Evolutionary conservation across 2,329 filamentous ascomycete genomes (phyloP), one percentile per base, ranked within the genome.

Genomic region (Claviceps humidiphila): DNA sequence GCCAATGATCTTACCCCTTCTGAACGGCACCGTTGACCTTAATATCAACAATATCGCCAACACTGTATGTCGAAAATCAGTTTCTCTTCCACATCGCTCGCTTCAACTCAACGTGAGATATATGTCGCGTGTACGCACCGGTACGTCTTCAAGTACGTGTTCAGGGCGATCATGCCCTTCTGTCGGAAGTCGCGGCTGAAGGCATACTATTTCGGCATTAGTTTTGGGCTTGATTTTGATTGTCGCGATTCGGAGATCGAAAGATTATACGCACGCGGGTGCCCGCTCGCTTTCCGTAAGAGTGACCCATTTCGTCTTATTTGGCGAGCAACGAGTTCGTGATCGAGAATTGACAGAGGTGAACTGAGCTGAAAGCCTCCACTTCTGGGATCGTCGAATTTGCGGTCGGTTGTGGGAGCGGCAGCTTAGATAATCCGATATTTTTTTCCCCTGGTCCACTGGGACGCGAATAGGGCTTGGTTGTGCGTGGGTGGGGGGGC

Each of bases 41-140:
- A 73, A 98, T 89, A 73, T 98, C 93, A 69, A 98, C 93, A 66
- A 97, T 96, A 70, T 98, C 93, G 74, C 93, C 93, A 69, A 98
- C 93, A 73, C 84, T 89, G 66, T 57, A 39, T 1, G 13, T 61
- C 54, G 61, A 55, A 49, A 60, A 68, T 84, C 68, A 81, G 73
- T 65, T 47, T 43, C 22, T 20, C 49, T 56, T 42, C 24, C 2
- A 3, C 5, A n/a, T 38, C 7, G 17, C 26, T 30, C n/a, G 9
- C 38, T 47, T 8, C 8, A 5, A 8, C 43, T n/a, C 30, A 6
- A 43, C 3, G 20, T 16, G 7, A 22, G 20, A 26, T 22, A 5
- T n/a, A 13, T 34, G n/a, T 49, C 30, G 49, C 30, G 14, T 49
- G 50, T 54, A 65, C 67, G 58, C 56, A 89, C 84, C 85, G 89